phyloP scores from a whole-genome alignment of 768 basidiomycete genomes.

The Boletus edulis region DNA sequence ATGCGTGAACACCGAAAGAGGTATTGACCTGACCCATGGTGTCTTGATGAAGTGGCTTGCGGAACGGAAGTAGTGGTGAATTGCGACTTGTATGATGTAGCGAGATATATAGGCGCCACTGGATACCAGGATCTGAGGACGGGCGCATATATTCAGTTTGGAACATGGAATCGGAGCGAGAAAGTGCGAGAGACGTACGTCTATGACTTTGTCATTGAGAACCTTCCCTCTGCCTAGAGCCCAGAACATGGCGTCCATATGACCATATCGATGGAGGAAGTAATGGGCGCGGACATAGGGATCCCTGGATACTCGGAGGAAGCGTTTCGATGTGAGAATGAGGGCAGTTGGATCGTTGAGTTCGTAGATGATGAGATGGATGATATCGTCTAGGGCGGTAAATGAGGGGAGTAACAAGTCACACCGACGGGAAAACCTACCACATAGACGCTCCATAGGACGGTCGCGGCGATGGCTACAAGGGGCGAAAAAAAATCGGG shows the following conservation, averaged over 20 bases:
- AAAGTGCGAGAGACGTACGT: slow-evolving; percentile 45
- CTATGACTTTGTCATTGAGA: slow-evolving; percentile 61
- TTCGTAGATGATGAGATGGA: slow-evolving; percentile 73
- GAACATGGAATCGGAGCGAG: slow-evolving; percentile 18
- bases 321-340: slow-evolving; percentile 55
- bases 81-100: slow-evolving; percentile 74
- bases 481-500: slow-evolving; percentile 1
- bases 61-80: slow-evolving; percentile 76
- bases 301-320: slow-evolving; percentile 62
- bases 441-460: slow-evolving; percentile 53
- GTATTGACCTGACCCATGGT: slow-evolving; percentile 66
- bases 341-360: slow-evolving; percentile 63
- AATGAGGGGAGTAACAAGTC: slow-evolving; percentile 10
- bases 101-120: slow-evolving; percentile 79
- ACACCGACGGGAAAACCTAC: slow-evolving; percentile 39
- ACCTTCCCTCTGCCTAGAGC: slow-evolving; percentile 73
- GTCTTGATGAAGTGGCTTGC: slow-evolving; percentile 74
- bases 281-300: slow-evolving; percentile 76
- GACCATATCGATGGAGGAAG: slow-evolving; percentile 72
- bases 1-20: slow-evolving; percentile 58
- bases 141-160: slow-evolving; percentile 27
- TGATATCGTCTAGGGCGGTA: slow-evolving; percentile 50
- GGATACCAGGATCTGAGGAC: slow-evolving; percentile 59
- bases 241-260: slow-evolving; percentile 66
- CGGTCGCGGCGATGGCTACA: too few species aligned